phyloP scores from a whole-genome alignment of 2,329 filamentous ascomycete genomes.

The Fonsecaea pugnacius region DNA sequence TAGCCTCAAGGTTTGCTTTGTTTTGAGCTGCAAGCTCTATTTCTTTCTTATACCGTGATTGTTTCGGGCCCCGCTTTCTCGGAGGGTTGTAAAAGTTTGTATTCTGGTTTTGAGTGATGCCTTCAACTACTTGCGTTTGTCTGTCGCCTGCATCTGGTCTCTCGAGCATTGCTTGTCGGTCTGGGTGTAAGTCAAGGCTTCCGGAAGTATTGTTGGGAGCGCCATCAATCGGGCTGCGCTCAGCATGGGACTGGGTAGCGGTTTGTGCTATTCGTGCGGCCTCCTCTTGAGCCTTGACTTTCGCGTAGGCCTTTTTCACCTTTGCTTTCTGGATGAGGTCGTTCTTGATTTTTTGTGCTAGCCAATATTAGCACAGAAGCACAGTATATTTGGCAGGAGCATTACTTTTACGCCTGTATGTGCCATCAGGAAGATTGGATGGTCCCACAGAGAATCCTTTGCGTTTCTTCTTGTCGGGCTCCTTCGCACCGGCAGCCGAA shows the following conservation, averaged over 20 bases:
- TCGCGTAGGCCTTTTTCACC: constrained; percentile 88
- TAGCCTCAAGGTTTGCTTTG: constrained; percentile 63
- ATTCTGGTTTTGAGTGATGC: constrained; percentile 35
- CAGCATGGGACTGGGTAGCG: constrained; percentile 28
- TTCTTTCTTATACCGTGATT: constrained; percentile 66
- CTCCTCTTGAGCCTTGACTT: constrained; percentile 71
- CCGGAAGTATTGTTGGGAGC: constrained; percentile 39
- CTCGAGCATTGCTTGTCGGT: constrained; percentile 63
- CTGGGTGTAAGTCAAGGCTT: constrained; percentile 62
- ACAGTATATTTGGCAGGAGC: constrained; percentile 9
- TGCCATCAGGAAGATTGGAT: constrained; percentile 86
- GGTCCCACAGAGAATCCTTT: constrained; percentile 84
- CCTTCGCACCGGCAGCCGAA: constrained; percentile 36
- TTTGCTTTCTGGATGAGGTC: constrained; percentile 90
- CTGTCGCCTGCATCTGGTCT: constrained; percentile 41
- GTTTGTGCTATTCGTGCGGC: constrained; percentile 40
- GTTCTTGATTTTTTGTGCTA: constrained; percentile 86
- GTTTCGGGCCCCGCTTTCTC: constrained; percentile 46
- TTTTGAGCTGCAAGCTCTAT: constrained; percentile 68
- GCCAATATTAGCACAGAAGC: constrained; percentile 2
- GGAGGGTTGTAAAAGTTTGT: constrained; percentile 5
- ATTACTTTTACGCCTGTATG: constrained; percentile 77
- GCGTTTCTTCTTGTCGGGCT: constrained; percentile 43
- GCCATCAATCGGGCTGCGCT: constrained; percentile 34
- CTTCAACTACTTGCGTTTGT: constrained; percentile 33